Evolutionary conservation across 805 yeast genomes (phyloP).

Genomic region (Pichia cabralensis): DNA sequence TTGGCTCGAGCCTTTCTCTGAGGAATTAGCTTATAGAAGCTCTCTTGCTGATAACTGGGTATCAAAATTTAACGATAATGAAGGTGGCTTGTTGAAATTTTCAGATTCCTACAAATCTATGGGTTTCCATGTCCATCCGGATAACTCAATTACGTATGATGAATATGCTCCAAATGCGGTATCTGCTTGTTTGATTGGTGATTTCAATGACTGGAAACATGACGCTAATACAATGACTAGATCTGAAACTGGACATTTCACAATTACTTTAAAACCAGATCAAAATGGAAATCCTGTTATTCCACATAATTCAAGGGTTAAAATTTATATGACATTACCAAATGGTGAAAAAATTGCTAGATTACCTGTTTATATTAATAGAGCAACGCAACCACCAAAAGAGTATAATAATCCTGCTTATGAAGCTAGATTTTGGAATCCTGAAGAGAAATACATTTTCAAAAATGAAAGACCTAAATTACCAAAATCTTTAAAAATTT

Average conservation of each 20-base stretch:
- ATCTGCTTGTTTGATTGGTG: constrained; percentile 76
- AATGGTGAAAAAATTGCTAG: constrained; percentile 68
- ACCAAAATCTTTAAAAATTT: constrained; percentile 54
- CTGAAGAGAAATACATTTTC: constrained; percentile 44
- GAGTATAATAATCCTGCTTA: constrained; percentile 41
- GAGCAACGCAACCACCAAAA: constrained; percentile 70
- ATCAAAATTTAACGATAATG: constrained; percentile 40
- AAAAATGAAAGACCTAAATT: constrained; percentile 54
- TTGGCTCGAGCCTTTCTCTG: constrained; percentile 71
- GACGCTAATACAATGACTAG: constrained; percentile 42
- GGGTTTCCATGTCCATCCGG: constrained; percentile 62
- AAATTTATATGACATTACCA: constrained; percentile 54
- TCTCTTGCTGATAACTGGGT: constrained; percentile 57
- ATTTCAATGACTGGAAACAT: constrained; percentile 78
- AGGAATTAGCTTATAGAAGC: constrained; percentile 61
- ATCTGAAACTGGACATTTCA: constrained; percentile 67
- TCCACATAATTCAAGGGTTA: constrained; percentile 72
- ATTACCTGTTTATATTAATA: constrained; percentile 78
- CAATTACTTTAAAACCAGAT: constrained; percentile 44
- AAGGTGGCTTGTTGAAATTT: constrained; percentile 58
- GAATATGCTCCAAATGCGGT: constrained; percentile 91
- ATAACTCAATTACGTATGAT: constrained; percentile 48
- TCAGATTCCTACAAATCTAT: constrained; percentile 66
- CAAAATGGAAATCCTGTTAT: constrained; percentile 49
- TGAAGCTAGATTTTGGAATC: constrained; percentile 94